Evolutionary conservation across 169 alveolate species (phyloP).

Genomic region (Perkinsus chesapeaki): DNA sequence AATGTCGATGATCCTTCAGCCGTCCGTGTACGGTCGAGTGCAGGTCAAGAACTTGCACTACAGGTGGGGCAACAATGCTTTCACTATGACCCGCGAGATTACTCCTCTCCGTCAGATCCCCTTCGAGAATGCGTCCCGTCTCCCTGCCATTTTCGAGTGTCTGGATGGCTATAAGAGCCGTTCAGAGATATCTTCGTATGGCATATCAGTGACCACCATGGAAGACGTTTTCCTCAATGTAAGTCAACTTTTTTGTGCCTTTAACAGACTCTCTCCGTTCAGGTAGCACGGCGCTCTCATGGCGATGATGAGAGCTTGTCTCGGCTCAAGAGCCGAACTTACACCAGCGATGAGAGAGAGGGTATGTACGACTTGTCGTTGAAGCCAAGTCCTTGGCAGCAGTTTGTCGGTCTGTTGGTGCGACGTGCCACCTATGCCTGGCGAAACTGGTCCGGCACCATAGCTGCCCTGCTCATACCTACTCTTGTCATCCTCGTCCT

Average conservation of each 20-base stretch:
- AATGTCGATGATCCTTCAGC: background rate
- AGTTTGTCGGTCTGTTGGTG: background rate
- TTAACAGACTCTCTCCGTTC: background rate
- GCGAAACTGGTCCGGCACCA: background rate
- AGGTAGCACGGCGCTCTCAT: background rate
- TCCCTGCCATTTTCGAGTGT: conserved; percentile 47
- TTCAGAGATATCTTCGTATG: conserved; percentile 50
- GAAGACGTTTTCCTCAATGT: conserved; percentile 78
- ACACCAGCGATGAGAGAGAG: background rate
- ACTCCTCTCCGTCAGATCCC: conserved; percentile 39
- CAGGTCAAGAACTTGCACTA: background rate
- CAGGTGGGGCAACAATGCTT: background rate
- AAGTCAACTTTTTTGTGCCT: too few species aligned
- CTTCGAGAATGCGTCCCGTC: conserved; percentile 27
- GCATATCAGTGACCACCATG: conserved; percentile 73
- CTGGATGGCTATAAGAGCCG: conserved; percentile 44
- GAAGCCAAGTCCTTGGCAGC: background rate
- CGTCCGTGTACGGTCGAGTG: background rate
- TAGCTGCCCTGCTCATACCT: background rate
- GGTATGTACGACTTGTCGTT: background rate
- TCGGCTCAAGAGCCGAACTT: background rate
- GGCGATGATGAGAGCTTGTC: background rate
- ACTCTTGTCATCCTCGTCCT: background rate
- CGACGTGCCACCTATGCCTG: background rate
- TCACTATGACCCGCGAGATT: background rate